phyloP scores from a whole-genome alignment of 2,329 filamentous ascomycete species.

The Acephala macrosclerotiorum region DNA sequence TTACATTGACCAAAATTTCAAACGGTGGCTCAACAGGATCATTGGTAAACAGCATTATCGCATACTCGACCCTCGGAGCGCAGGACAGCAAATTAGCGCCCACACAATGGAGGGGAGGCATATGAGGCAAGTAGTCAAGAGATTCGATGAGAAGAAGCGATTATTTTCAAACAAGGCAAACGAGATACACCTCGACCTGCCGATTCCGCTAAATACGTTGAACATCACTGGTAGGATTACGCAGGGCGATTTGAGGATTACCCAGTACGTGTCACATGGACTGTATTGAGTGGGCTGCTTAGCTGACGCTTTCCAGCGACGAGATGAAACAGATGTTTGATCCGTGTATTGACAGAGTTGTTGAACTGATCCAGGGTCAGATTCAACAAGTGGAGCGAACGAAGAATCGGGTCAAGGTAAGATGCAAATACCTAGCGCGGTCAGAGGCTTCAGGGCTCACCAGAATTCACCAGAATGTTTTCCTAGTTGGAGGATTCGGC shows the following conservation, averaged over 20 bases:
- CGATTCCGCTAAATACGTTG: conserved; percentile 21
- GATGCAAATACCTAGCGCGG: conserved; percentile 26
- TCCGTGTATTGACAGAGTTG: conserved; percentile 33
- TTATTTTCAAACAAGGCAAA: conserved; percentile 25
- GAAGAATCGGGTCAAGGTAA: conserved; percentile 31
- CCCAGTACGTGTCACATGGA: conserved; percentile 5
- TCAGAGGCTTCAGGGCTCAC: background rate
- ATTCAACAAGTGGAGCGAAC: conserved; percentile 31
- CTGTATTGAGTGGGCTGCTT: background rate
- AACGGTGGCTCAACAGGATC: conserved; percentile 36
- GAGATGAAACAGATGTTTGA: conserved; percentile 41
- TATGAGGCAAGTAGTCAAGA: conserved; percentile 38
- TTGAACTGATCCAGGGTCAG: conserved; percentile 37
- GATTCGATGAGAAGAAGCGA: conserved; percentile 36
- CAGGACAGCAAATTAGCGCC: conserved; percentile 29
- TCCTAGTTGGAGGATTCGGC: conserved; percentile 32
- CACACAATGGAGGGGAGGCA: conserved; percentile 34
- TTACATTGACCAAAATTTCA: conserved; percentile 40
- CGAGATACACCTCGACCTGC: conserved; percentile 36
- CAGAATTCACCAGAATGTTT: conserved; percentile 15
- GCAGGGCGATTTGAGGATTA: conserved; percentile 33
- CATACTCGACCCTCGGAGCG: conserved; percentile 29
- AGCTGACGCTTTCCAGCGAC: conserved; percentile 26
- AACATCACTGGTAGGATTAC: conserved; percentile 32
- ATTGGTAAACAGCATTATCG: conserved; percentile 36